phyloP scores from a whole-genome alignment of 306 rosid species.

The Mimosa bimucronata region DNA sequence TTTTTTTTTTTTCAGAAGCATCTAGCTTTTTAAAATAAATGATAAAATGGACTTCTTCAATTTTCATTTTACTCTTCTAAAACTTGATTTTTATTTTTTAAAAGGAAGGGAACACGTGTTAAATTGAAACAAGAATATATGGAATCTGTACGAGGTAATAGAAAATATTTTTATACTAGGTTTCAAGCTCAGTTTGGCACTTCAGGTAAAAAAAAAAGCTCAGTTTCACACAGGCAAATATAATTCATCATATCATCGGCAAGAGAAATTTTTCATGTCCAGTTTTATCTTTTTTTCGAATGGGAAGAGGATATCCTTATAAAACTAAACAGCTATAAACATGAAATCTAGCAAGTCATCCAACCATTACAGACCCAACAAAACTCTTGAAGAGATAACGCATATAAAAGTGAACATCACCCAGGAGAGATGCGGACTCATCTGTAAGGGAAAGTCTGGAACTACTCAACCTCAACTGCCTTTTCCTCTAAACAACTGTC shows the following conservation, averaged over 20 bases:
- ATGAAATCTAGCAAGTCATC: background rate
- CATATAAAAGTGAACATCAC: background rate
- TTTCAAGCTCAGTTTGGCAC: background rate
- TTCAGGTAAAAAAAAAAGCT: no score
- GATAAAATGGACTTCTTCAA: background rate
- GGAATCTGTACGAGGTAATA: background rate
- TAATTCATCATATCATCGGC: background rate
- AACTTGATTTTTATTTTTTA: background rate
- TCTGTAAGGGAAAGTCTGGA: background rate
- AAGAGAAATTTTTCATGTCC: background rate
- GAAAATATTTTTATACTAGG: slow-evolving; percentile 1
- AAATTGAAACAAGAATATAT: background rate
- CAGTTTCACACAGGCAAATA: background rate
- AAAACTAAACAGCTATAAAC: no score
- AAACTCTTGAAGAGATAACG: background rate
- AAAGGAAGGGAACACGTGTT: background rate
- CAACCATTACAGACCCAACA: background rate
- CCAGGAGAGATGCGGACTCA: background rate
- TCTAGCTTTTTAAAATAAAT: background rate
- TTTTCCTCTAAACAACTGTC: background rate
- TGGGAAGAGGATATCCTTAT: background rate
- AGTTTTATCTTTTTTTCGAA: background rate
- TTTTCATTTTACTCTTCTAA: slow-evolving; percentile 7
- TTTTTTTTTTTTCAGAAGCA: slow-evolving; percentile 20
- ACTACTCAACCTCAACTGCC: background rate